These are phyloP conservation scores for Cutaneotrichosporon sp. DNA, from an alignment of 1,284 basidiomycete species.

Conservation along the genomic window DNA sequence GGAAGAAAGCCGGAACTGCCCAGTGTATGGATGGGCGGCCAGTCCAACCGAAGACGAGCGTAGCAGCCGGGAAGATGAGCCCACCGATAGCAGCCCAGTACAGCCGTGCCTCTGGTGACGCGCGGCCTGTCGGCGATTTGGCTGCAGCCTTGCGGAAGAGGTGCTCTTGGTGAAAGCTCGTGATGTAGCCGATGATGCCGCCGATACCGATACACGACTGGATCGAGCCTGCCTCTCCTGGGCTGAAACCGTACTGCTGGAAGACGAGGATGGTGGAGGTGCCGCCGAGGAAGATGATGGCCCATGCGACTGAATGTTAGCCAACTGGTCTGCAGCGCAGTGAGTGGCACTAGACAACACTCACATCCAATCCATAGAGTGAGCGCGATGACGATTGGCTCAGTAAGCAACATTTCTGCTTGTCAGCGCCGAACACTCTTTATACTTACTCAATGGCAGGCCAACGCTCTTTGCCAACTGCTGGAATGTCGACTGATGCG, in stretches of 20 bases:
- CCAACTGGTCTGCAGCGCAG: not conserved
- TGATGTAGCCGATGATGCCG: slow-evolving; percentile 68
- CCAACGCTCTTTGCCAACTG: slow-evolving; percentile 46
- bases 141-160: slow-evolving; percentile 35
- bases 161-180: slow-evolving; percentile 57
- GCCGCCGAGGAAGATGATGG: slow-evolving; percentile 42
- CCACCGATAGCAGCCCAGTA: slow-evolving; percentile 52
- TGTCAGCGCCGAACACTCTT: not conserved
- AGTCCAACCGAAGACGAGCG: slow-evolving; percentile 47
- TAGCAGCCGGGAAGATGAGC: slow-evolving; percentile 43
- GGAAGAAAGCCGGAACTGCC: slow-evolving; percentile 38
- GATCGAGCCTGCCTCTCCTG: slow-evolving; percentile 36
- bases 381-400: slow-evolving; percentile 55
- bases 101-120: slow-evolving; percentile 55
- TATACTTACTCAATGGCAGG: slow-evolving; percentile 39
- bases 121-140: slow-evolving; percentile 40
- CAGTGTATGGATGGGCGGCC: slow-evolving; percentile 36
- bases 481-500: slow-evolving; percentile 36
- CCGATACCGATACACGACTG: slow-evolving; percentile 55
- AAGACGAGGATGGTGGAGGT: slow-evolving; percentile 43
- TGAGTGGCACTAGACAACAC: not conserved
- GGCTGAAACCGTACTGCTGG: slow-evolving; percentile 41
- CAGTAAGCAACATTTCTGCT: slow-evolving; percentile 50
- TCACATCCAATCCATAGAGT: slow-evolving; percentile 54
- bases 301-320: slow-evolving; percentile 34